Conservation (phyloP, 73 alveolate genomes). For the Symbiodinium natans region DNA sequence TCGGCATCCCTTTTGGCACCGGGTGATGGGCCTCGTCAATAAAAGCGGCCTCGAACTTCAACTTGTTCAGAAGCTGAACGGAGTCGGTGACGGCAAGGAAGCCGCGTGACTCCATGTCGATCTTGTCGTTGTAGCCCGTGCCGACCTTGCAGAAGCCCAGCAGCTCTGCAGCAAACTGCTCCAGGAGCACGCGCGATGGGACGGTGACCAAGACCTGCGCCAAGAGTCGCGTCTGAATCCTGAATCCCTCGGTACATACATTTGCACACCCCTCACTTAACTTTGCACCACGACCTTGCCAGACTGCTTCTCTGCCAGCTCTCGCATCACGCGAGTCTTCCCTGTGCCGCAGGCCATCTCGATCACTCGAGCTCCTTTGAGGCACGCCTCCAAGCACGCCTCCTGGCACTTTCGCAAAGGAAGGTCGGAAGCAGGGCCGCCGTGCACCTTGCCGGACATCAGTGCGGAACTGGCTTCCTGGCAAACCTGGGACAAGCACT, state of each 20-base stretch:
- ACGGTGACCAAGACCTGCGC: constrained; percentile 78
- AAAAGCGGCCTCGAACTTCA: constrained; percentile 16
- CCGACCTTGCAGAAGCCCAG: constrained; percentile 82
- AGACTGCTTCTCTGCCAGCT: constrained; percentile 22
- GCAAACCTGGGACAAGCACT: background rate
- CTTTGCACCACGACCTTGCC: constrained; percentile 34
- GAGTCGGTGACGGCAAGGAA: constrained; percentile 73
- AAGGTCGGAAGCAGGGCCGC: background rate
- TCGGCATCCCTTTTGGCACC: background rate
- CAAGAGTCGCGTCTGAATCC: no score
- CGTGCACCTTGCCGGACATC: background rate
- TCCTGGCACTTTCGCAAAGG: constrained; percentile 38
- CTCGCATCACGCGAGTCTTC: constrained; percentile 63
- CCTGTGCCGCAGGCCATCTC: constrained; percentile 92
- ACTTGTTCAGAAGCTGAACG: constrained; percentile 4
- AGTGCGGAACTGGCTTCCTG: background rate
- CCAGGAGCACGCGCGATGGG: constrained; percentile 61
- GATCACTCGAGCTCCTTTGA: constrained; percentile 73
- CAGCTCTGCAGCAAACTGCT: constrained; percentile 48
- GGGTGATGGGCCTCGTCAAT: constrained; percentile 73
- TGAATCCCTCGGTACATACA: no score
- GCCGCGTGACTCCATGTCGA: background rate
- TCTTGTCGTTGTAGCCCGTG: constrained; percentile 7
- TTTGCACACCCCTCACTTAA: no score
- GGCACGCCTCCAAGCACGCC: constrained; percentile 78